Conservation (phyloP, 192 early-diverging fungal genomes). For the Coemansia sp. region DNA sequence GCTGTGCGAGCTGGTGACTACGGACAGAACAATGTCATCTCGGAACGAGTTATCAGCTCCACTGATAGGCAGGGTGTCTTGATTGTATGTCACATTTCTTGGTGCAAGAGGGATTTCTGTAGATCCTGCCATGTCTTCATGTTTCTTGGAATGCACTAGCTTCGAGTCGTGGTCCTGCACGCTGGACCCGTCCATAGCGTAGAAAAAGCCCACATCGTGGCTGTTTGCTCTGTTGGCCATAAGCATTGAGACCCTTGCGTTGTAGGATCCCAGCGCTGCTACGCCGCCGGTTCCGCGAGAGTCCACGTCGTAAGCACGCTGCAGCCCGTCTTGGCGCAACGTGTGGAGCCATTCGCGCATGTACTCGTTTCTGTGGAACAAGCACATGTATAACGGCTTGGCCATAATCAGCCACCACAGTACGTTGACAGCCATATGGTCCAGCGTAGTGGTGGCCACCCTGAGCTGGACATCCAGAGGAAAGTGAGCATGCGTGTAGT, state of each 20-base stretch:
- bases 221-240: not conserved
- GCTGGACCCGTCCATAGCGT: not conserved
- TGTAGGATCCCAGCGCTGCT: not conserved
- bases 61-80: not conserved
- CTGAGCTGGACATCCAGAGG: constrained; percentile 20
- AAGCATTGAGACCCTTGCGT: constrained; percentile 1
- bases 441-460: constrained; percentile 30
- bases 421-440: constrained; percentile 28
- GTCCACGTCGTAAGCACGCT: constrained; percentile 16
- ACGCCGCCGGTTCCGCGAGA: not conserved
- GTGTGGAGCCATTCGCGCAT: not conserved
- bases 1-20: too few species aligned
- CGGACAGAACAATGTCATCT: too few species aligned
- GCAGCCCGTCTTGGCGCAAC: constrained; percentile 6
- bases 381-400: constrained; percentile 1
- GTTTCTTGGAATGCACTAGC: not conserved
- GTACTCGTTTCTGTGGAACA: not conserved
- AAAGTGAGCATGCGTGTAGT: constrained; percentile 25
- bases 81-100: not conserved
- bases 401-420: constrained; percentile 27
- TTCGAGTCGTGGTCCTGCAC: not conserved
- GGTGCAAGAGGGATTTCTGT: not conserved
- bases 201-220: constrained; percentile 1
- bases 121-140: not conserved
- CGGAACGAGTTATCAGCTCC: too few species aligned